These are phyloP conservation scores for Irpex rosettiformis DNA, from an alignment of 1,284 basidiomycete species.

Conservation along the genomic window DNA sequence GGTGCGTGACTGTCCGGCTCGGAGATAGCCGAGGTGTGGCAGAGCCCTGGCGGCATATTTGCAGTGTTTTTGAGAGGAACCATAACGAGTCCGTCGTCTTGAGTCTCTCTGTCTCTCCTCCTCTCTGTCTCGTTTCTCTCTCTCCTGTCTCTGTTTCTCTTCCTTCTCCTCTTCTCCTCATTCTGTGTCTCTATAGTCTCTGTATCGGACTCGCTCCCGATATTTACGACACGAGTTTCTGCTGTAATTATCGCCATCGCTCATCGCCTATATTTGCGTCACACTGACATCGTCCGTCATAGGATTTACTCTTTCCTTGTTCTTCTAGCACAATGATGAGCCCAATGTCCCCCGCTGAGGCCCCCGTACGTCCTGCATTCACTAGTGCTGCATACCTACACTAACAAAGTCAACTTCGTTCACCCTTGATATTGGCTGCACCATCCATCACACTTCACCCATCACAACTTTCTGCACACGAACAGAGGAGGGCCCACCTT, in stretches of 20 bases:
- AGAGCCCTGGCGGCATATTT: conserved; percentile 9
- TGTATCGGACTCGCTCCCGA: conserved; percentile 42
- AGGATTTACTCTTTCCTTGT: conserved; percentile 32
- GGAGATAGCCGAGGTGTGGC: conserved; percentile 28
- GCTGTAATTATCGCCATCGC: conserved; percentile 26
- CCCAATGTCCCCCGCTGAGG: conserved; percentile 63
- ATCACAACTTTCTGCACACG: background rate
- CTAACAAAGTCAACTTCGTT: conserved; percentile 4
- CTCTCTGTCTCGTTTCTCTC: conserved; percentile 30
- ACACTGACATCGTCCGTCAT: conserved; percentile 4
- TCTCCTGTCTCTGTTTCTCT: conserved; percentile 33
- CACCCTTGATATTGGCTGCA: background rate
- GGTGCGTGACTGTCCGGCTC: conserved; percentile 17
- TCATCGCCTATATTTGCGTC: conserved; percentile 19
- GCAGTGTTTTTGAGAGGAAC: conserved; percentile 18
- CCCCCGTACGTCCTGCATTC: conserved; percentile 53
- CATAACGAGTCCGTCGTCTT: conserved; percentile 29
- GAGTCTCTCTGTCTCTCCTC: conserved; percentile 31
- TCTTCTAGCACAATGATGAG: conserved; percentile 71
- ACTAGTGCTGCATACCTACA: background rate
- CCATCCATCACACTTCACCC: conserved; percentile 5
- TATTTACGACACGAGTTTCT: conserved; percentile 36
- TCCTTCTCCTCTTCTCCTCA: conserved; percentile 24
- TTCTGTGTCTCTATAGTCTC: conserved; percentile 38
- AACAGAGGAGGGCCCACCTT: conserved; percentile 83